These are phyloP conservation scores for Marchantia paleacea DNA, from an alignment of 225 moss, liverwort and hornwort species.

Conservation along the genomic window DNA sequence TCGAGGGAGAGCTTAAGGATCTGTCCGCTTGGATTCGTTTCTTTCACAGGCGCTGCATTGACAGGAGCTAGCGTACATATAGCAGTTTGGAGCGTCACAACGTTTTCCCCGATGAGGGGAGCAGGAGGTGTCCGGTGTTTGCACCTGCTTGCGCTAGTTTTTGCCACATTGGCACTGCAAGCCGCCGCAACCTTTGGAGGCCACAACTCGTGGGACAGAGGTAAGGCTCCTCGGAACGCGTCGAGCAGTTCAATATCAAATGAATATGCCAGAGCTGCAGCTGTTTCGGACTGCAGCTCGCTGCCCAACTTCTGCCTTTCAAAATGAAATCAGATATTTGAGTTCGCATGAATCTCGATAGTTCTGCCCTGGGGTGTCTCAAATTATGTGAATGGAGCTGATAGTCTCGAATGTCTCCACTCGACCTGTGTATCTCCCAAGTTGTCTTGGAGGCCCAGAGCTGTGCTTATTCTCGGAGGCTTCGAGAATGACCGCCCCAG, in stretches of 20 bases:
- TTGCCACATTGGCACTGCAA: constrained; percentile 10
- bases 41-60: background rate
- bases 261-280: too few relatives aligned
- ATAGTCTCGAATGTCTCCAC: too few relatives aligned
- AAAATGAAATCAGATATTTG: background rate
- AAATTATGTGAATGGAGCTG: background rate
- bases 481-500: too few relatives aligned
- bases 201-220: background rate
- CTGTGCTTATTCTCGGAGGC: background rate
- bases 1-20: background rate
- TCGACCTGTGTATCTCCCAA: too few relatives aligned
- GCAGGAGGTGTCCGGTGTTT: constrained; percentile 18
- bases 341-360: background rate
- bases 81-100: background rate
- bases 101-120: constrained; percentile 38
- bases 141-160: constrained; percentile 23
- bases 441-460: background rate
- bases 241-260: too few relatives aligned
- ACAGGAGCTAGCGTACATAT: background rate
- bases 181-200: constrained; percentile 16
- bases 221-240: background rate
- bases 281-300: too few relatives aligned
- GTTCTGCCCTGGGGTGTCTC: background rate
- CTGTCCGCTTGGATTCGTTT: background rate
- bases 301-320: too few relatives aligned